Conservation (phyloP, 768 basidiomycete species). For the Pholiota microspora region DNA sequence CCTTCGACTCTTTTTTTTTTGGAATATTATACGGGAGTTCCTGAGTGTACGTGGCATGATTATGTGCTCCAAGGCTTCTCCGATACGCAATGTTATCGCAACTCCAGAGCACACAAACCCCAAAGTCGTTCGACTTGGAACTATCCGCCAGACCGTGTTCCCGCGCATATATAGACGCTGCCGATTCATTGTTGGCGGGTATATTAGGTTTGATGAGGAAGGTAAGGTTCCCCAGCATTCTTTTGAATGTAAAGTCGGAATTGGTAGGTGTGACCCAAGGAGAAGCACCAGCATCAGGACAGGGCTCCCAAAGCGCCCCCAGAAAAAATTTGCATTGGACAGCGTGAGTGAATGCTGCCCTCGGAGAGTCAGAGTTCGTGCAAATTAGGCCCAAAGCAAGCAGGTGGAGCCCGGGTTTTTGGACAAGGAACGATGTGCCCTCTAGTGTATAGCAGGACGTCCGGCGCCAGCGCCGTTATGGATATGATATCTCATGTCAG, state of each 20-base stretch:
- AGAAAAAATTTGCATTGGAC: not conserved
- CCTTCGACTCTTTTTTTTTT: no score
- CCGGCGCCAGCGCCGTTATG: not conserved
- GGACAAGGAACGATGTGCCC: not conserved
- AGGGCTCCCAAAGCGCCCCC: not conserved
- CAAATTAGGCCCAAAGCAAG: not conserved
- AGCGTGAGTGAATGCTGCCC: not conserved
- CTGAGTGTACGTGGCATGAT: no score
- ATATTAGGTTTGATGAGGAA: not conserved
- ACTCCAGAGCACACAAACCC: no score
- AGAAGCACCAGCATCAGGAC: not conserved
- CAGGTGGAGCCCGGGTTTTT: not conserved
- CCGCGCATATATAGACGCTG: no score
- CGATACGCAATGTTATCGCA: no score
- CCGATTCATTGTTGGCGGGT: no score
- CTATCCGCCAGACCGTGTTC: no score
- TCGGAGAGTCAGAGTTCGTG: not conserved
- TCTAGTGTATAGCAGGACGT: not conserved
- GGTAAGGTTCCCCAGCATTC: not conserved
- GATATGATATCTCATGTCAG: conserved; percentile 1
- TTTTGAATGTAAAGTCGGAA: not conserved
- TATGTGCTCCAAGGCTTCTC: no score
- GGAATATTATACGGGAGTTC: no score
- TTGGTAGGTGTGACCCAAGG: not conserved
- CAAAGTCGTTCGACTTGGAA: no score